phyloP scores from a whole-genome alignment of 1,284 basidiomycete genomes.

The Heliocybe sulcata region DNA sequence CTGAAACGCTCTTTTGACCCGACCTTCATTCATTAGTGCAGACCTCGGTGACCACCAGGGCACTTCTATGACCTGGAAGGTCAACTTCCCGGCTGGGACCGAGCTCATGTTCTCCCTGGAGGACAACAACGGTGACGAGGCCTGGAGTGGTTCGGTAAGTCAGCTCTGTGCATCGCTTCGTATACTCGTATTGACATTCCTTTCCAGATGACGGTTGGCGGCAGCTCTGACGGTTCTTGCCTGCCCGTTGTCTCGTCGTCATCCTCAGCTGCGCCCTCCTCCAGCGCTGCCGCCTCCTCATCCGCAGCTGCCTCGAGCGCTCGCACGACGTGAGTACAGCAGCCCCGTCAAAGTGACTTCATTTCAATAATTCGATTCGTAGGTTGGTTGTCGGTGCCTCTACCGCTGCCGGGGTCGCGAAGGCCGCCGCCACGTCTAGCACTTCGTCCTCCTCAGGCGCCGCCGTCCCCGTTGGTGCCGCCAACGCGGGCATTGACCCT shows the following conservation, averaged over 20 bases:
- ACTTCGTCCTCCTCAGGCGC: constrained; percentile 12
- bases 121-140: constrained; percentile 48
- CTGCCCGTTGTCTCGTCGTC: constrained; percentile 16
- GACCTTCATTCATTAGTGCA: constrained; percentile 24
- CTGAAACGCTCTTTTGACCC: neutral
- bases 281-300: constrained; percentile 15
- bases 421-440: constrained; percentile 11
- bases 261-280: constrained; percentile 10
- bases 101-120: constrained; percentile 46
- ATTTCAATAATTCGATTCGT: neutral
- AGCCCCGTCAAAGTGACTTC: neutral
- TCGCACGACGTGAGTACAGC: constrained; percentile 1
- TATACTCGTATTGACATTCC: neutral
- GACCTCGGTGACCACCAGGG: constrained; percentile 51
- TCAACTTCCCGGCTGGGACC: constrained; percentile 39
- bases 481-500: constrained; percentile 41
- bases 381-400: constrained; percentile 15
- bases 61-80: constrained; percentile 39
- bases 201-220: constrained; percentile 45
- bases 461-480: constrained; percentile 37
- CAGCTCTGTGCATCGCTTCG: too few species aligned
- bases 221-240: constrained; percentile 45
- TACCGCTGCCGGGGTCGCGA: constrained; percentile 5
- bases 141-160: constrained; percentile 56
- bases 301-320: constrained; percentile 8